These are phyloP conservation scores for Fusarium euwallaceae DNA, from an alignment of 2,329 filamentous ascomycete species.

Conservation along the genomic window DNA sequence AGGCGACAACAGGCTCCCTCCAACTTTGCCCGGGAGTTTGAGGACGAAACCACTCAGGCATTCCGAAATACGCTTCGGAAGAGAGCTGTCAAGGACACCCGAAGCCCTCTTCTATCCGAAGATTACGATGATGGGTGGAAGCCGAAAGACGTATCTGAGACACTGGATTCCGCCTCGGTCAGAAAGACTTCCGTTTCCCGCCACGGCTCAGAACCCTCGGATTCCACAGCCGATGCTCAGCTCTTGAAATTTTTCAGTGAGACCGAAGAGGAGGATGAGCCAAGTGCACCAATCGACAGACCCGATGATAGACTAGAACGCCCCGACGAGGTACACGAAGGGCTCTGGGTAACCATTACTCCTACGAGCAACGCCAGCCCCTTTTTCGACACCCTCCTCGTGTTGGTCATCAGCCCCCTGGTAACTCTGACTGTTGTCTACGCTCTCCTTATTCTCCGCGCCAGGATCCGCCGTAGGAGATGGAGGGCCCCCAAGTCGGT, in stretches of 20 bases:
- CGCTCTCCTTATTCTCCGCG: conserved; percentile 85
- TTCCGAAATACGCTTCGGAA: conserved; percentile 9
- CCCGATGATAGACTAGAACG: conserved; percentile 37
- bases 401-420: conserved; percentile 93
- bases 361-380: conserved; percentile 91
- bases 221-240: conserved; percentile 23
- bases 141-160: conserved; percentile 7
- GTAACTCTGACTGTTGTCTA: conserved; percentile 95
- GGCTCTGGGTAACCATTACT: conserved; percentile 96
- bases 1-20: conserved; percentile 25
- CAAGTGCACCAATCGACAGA: conserved; percentile 43
- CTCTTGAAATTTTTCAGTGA: conserved; percentile 35
- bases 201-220: conserved; percentile 9
- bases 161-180: conserved; percentile 13
- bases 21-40: conserved; percentile 14
- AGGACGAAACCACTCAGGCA: conserved; percentile 19
- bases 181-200: conserved; percentile 13
- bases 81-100: conserved; percentile 23
- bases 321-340: conserved; percentile 65
- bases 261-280: conserved; percentile 46
- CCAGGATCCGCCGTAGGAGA: conserved; percentile 86
- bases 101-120: conserved; percentile 33
- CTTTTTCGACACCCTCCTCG: conserved; percentile 96
- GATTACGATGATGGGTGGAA: conserved; percentile 27
- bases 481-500: conserved; percentile 99